phyloP scores from a whole-genome alignment of 2,329 filamentous ascomycete genomes.

The Geosmithia morbida region DNA sequence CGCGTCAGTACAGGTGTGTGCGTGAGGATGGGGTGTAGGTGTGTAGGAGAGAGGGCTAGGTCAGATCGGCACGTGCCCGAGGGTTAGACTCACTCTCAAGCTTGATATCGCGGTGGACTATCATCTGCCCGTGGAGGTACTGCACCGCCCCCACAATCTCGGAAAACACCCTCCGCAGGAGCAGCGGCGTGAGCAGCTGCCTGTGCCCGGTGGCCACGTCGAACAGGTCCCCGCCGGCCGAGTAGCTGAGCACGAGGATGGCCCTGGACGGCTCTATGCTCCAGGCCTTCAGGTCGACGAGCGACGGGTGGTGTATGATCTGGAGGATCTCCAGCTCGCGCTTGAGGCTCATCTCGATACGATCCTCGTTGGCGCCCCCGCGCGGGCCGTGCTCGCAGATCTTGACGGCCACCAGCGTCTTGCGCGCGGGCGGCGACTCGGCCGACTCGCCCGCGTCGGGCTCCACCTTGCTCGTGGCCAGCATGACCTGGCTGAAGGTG shows the following conservation, averaged over 20 bases:
- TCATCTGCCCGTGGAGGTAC: slow-evolving; percentile 72
- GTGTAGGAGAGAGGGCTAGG: no score
- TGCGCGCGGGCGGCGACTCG: slow-evolving; percentile 31
- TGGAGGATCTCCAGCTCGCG: slow-evolving; percentile 91
- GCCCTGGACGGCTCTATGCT: slow-evolving; percentile 72
- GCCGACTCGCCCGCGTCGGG: slow-evolving; percentile 19
- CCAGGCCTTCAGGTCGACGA: slow-evolving; percentile 87
- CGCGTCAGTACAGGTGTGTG: neutral
- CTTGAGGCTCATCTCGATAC: slow-evolving; percentile 86
- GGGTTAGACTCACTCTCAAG: slow-evolving; percentile 69
- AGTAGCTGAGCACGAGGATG: slow-evolving; percentile 79
- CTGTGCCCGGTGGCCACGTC: slow-evolving; percentile 70
- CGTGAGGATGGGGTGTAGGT: neutral
- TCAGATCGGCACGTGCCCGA: no score
- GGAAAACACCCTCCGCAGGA: slow-evolving; percentile 77
- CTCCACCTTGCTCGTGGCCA: slow-evolving; percentile 66
- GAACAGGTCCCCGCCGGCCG: slow-evolving; percentile 87
- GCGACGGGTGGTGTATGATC: slow-evolving; percentile 71
- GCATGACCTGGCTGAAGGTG: slow-evolving; percentile 87
- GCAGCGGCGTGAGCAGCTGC: slow-evolving; percentile 47
- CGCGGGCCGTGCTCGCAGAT: slow-evolving; percentile 90
- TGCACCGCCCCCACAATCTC: slow-evolving; percentile 75
- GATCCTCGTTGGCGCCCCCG: slow-evolving; percentile 82
- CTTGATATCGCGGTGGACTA: slow-evolving; percentile 96
- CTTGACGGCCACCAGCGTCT: slow-evolving; percentile 84